A percentile compares a stretch with the other conserved stretches of the same genome.
phyloP scores from a whole-genome alignment of 345 rosid species.

The Corchorus olitorius region DNA sequence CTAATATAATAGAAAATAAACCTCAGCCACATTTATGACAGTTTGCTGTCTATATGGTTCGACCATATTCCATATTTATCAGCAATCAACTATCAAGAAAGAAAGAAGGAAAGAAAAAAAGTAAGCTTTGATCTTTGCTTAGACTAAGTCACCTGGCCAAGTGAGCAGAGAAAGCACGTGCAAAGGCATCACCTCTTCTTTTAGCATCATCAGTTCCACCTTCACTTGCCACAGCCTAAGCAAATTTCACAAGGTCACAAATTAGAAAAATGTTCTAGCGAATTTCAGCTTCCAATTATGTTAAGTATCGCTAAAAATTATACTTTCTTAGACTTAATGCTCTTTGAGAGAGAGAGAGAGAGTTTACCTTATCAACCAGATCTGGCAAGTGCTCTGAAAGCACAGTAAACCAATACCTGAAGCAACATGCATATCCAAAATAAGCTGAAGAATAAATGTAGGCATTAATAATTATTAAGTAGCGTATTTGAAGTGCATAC shows the following conservation, averaged over 20 bases:
- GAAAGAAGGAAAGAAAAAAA: neutral
- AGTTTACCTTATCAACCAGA: conserved; percentile 87
- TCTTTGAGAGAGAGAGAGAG: neutral
- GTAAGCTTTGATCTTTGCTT: neutral
- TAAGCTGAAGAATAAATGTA: conserved; percentile 19
- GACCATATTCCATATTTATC: neutral
- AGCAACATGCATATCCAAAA: conserved; percentile 19
- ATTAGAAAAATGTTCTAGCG: neutral
- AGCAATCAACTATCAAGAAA: neutral
- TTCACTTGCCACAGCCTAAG: conserved; percentile 99
- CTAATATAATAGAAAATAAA: neutral
- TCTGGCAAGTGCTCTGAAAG: conserved; percentile 92
- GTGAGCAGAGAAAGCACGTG: conserved; percentile 99
- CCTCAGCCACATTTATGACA: neutral
- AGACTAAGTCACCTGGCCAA: conserved; percentile 66
- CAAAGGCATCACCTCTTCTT: conserved; percentile 98
- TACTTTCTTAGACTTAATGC: neutral
- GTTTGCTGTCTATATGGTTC: neutral
- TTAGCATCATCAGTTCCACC: conserved; percentile 97
- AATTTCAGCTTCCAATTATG: neutral
- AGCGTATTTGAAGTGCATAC: conserved; percentile 34
- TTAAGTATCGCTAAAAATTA: neutral
- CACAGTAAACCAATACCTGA: conserved; percentile 95
- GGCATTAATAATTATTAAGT: conserved; percentile 5
- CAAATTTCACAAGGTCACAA: conserved; percentile 23